A percentile compares a stretch with the other conserved stretches of the same genome.
Conservation (phyloP, 148 eudicot genomes). For the Rhododendron williamsianum region DNA sequence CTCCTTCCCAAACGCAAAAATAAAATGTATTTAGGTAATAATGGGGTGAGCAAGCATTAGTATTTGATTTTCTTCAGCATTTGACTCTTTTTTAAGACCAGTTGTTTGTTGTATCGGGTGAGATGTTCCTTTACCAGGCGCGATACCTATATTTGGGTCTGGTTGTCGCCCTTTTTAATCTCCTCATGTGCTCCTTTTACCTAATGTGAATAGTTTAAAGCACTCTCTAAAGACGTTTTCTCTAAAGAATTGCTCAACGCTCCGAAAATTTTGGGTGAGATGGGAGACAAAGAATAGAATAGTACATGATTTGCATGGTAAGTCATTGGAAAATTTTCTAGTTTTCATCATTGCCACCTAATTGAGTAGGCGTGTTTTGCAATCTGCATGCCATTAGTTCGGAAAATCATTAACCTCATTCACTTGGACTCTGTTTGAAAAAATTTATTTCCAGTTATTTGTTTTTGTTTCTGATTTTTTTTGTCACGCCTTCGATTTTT, state of each 20-base stretch:
- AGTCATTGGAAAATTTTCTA: background rate
- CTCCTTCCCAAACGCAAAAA: no score
- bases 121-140: background rate
- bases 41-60: background rate
- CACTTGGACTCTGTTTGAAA: background rate
- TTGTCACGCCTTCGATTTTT: no score
- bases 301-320: background rate
- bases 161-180: no score
- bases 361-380: slow-evolving; percentile 6
- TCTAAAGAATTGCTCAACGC: background rate
- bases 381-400: background rate
- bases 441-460: no score
- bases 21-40: background rate
- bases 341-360: background rate
- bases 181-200: background rate
- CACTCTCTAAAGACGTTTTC: background rate
- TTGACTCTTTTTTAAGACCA: background rate
- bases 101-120: background rate
- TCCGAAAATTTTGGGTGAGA: background rate
- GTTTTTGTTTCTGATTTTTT: no score
- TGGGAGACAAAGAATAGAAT: background rate
- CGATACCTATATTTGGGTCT: background rate
- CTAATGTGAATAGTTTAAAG: background rate
- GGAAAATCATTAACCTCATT: background rate
- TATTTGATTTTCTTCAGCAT: background rate